Percentiles rank a stretch among this genome's conserved stretches.
phyloP scores from a whole-genome alignment of 345 rosid genomes.

The Sapria himalayana region DNA sequence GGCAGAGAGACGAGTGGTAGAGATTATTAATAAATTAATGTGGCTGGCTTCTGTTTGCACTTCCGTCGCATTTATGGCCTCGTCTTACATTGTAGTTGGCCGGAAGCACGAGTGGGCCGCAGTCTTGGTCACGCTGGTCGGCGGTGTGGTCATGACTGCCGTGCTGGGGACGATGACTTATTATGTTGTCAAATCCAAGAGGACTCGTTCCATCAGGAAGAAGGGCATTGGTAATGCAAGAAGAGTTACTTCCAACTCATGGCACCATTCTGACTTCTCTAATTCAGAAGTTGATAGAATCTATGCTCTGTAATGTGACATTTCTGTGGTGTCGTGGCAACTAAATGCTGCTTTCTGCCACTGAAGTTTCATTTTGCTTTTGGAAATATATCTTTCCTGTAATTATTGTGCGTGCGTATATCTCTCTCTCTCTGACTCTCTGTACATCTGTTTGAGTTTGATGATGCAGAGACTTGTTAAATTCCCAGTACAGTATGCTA shows the following conservation, averaged over 20 bases:
- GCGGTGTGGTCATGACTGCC: conserved; percentile 75
- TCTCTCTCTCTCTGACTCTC: no score
- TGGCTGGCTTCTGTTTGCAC: conserved; percentile 96
- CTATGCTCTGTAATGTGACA: conserved; percentile 38
- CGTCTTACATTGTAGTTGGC: conserved; percentile 82
- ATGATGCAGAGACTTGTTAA: no score
- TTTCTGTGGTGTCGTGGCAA: no score
- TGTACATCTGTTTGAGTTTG: no score
- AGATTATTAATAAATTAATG: conserved; percentile 79
- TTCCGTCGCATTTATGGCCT: conserved; percentile 81
- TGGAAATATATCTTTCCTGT: no score
- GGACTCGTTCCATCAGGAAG: conserved; percentile 46
- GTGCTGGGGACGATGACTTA: conserved; percentile 91
- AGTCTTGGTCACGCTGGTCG: conserved; percentile 52
- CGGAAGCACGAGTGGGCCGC: conserved; percentile 61
- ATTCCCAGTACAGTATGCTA: no score
- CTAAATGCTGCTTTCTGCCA: no score
- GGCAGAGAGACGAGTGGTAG: conserved; percentile 81
- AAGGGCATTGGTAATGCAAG: conserved; percentile 36
- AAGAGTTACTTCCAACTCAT: conserved; percentile 64
- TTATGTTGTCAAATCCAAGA: conserved; percentile 66
- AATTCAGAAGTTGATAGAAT: conserved; percentile 73
- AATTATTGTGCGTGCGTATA: no score
- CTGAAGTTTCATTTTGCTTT: no score
- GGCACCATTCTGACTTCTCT: conserved; percentile 57